Conservation (phyloP, 2,329 filamentous ascomycete genomes). For the Aspergillus brunneoviolaceus region DNA sequence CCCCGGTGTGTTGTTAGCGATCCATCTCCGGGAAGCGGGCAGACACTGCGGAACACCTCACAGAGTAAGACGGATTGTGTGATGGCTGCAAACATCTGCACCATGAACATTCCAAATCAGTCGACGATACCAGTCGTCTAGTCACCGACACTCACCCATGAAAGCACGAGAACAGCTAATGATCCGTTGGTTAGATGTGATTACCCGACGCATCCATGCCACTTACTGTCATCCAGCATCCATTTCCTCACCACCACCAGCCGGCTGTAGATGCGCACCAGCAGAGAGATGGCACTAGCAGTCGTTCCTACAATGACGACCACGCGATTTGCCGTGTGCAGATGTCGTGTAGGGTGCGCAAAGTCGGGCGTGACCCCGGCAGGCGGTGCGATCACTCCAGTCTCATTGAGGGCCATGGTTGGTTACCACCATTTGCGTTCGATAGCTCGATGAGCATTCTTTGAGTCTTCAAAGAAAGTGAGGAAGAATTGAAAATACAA, state of each 20-base stretch:
- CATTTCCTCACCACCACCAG: slow-evolving; percentile 1
- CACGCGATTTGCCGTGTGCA: background rate
- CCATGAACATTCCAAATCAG: background rate
- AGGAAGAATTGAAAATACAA: background rate
- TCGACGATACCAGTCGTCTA: background rate
- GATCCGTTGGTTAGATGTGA: background rate
- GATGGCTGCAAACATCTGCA: background rate
- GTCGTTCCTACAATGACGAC: slow-evolving; percentile 1
- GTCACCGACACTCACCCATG: background rate
- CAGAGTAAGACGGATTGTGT: background rate
- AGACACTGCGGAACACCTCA: background rate
- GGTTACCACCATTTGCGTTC: background rate
- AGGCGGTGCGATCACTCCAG: background rate
- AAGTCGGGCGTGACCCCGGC: background rate
- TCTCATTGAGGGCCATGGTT: background rate
- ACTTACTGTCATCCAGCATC: slow-evolving; percentile 6
- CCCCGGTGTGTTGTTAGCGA: background rate
- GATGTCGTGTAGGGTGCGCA: background rate
- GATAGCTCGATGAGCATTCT: background rate
- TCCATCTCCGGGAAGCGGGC: background rate
- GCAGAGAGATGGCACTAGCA: background rate
- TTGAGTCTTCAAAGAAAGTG: background rate
- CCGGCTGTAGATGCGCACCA: slow-evolving; percentile 1
- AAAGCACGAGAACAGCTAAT: background rate
- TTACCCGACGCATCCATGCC: background rate